A percentile compares a stretch with the other conserved stretches of the same genome.
Conservation (phyloP, 208 protist genomes). For the Trypanosoma boissoni region DNA sequence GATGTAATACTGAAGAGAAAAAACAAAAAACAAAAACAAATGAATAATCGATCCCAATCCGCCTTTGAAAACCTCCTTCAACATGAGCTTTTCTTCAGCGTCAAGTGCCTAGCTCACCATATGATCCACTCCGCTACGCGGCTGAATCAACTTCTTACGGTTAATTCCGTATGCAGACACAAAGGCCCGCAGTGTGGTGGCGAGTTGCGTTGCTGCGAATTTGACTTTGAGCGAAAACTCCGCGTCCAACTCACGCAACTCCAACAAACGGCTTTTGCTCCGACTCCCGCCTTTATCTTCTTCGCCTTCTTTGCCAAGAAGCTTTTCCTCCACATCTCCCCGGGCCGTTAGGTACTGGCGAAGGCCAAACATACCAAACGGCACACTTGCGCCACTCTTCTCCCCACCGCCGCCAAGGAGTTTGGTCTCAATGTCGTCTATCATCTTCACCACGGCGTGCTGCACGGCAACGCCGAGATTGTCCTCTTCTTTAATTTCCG, state of each 20-base stretch:
- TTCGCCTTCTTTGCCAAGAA: slow-evolving; percentile 41
- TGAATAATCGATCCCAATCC: no score
- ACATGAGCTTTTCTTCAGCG: neutral
- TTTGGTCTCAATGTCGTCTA: slow-evolving; percentile 57
- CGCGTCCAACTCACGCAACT: slow-evolving; percentile 65
- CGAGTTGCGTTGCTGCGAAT: slow-evolving; percentile 47
- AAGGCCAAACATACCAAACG: slow-evolving; percentile 38
- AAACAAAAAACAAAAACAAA: no score
- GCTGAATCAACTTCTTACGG: slow-evolving; percentile 87
- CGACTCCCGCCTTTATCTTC: slow-evolving; percentile 16
- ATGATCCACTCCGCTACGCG: slow-evolving; percentile 44
- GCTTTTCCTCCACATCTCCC: slow-evolving; percentile 58
- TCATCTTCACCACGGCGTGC: slow-evolving; percentile 52
- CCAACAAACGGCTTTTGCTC: slow-evolving; percentile 48
- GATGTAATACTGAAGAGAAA: no score
- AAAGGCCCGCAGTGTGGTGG: slow-evolving; percentile 57
- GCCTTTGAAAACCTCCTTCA: neutral
- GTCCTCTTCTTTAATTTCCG: slow-evolving; percentile 83
- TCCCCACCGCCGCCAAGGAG: slow-evolving; percentile 29
- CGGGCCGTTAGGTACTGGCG: slow-evolving; percentile 59
- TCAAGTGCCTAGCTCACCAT: slow-evolving; percentile 54
- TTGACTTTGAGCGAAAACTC: slow-evolving; percentile 63
- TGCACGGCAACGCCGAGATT: slow-evolving; percentile 86
- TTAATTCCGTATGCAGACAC: slow-evolving; percentile 77
- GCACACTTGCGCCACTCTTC: slow-evolving; percentile 32